phyloP scores from a whole-genome alignment of 306 rosid species.

The Malus orientalis region DNA sequence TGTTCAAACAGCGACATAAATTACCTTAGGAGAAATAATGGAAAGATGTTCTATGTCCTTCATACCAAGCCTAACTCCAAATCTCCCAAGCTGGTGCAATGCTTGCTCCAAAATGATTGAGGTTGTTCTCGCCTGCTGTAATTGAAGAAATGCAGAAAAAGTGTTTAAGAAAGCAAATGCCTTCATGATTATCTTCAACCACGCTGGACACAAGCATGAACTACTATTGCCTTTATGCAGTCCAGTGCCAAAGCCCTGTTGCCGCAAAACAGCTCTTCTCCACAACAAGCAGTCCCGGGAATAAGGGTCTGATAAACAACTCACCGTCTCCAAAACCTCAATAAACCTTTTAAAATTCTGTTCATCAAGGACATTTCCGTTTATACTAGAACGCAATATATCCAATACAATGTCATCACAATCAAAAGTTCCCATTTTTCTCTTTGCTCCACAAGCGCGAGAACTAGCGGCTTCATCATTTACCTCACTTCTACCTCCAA shows the following conservation, averaged over 20 bases:
- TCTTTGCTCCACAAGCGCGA: slow-evolving; percentile 4
- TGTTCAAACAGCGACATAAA: not conserved
- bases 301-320: slow-evolving; percentile 55
- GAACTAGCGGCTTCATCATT: slow-evolving; percentile 10
- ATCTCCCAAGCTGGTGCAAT: slow-evolving; percentile 39
- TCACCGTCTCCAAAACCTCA: slow-evolving; percentile 49
- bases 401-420: slow-evolving; percentile 44
- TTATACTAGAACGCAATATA: slow-evolving; percentile 20
- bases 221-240: slow-evolving; percentile 5
- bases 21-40: slow-evolving; percentile 67
- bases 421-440: slow-evolving; percentile 15
- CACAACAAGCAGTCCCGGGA: slow-evolving; percentile 58
- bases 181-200: slow-evolving; percentile 74
- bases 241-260: slow-evolving; percentile 18
- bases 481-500: slow-evolving; percentile 16
- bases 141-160: slow-evolving; percentile 50
- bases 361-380: slow-evolving; percentile 28
- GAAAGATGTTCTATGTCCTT: slow-evolving; percentile 59
- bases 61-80: slow-evolving; percentile 40
- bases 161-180: slow-evolving; percentile 65
- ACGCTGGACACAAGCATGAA: slow-evolving; percentile 66
- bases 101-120: slow-evolving; percentile 41
- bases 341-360: slow-evolving; percentile 32
- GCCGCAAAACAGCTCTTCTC: slow-evolving; percentile 22
- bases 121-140: slow-evolving; percentile 32